Percentiles rank a stretch among this genome's conserved stretches.
Conservation (phyloP, 129 eudicot species). For the Cynara cardunculus region DNA sequence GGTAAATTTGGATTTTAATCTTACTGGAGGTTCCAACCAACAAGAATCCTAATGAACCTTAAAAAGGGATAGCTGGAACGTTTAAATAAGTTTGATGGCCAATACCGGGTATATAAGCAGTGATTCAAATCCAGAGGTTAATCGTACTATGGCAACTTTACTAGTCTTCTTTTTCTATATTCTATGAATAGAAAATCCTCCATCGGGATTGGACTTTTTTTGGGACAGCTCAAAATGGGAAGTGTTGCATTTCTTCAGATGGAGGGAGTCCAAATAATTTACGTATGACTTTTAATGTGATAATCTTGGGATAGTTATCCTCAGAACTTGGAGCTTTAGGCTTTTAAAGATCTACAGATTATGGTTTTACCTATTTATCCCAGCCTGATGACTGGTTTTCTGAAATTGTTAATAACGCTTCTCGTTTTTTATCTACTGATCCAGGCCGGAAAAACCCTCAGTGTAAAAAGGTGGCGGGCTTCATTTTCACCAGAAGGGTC, state of each 20-base stretch:
- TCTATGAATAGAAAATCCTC: too few species aligned
- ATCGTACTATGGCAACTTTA: too few species aligned
- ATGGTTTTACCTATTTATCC: background rate
- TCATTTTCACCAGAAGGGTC: slow-evolving; percentile 77
- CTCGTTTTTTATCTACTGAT: background rate
- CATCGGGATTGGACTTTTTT: too few species aligned
- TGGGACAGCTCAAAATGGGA: background rate
- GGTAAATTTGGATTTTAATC: background rate
- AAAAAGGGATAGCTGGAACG: too few species aligned
- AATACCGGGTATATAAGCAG: too few species aligned
- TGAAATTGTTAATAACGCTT: slow-evolving; percentile 9
- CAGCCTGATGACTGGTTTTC: background rate
- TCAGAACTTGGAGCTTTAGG: background rate
- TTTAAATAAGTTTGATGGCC: too few species aligned
- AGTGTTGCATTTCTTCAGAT: background rate
- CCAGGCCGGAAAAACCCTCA: slow-evolving; percentile 89
- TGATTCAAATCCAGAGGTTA: too few species aligned
- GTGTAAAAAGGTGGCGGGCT: slow-evolving; percentile 84
- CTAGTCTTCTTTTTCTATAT: too few species aligned
- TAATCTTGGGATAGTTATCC: background rate
- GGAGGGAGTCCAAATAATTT: background rate
- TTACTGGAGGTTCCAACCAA: too few species aligned
- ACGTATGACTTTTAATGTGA: background rate
- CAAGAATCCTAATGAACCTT: too few species aligned
- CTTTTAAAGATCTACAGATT: background rate